These are phyloP conservation scores for Yamadazyma conglobata DNA, from an alignment of 1,139 yeast genomes.

Conservation along the genomic window DNA sequence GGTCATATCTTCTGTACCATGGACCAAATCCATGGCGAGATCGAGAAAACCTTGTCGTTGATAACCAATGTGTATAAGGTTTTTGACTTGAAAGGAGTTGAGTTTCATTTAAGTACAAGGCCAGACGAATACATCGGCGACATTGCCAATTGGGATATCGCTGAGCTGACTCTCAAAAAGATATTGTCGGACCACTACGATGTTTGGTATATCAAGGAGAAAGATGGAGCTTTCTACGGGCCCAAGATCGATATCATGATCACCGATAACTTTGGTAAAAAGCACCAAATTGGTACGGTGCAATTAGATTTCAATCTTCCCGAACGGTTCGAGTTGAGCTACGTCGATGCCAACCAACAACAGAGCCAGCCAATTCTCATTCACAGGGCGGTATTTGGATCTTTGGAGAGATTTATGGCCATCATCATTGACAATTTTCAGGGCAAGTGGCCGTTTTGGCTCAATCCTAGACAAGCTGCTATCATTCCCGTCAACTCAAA, in stretches of 20 bases:
- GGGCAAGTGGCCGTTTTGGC: slow-evolving; percentile 99
- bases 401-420: slow-evolving; percentile 89
- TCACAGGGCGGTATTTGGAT: slow-evolving; percentile 94
- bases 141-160: slow-evolving; percentile 75
- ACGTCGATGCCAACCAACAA: slow-evolving; percentile 46
- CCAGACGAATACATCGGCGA: slow-evolving; percentile 81
- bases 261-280: slow-evolving; percentile 76
- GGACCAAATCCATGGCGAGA: slow-evolving; percentile 78
- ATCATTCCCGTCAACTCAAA: slow-evolving; percentile 73
- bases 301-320: slow-evolving; percentile 97
- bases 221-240: slow-evolving; percentile 98
- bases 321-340: slow-evolving; percentile 71
- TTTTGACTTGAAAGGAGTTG: slow-evolving; percentile 79
- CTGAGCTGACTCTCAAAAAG: slow-evolving; percentile 66
- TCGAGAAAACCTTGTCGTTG: slow-evolving; percentile 74
- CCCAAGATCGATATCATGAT: slow-evolving; percentile 90
- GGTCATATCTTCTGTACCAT: slow-evolving; percentile 94
- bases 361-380: slow-evolving; percentile 76
- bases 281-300: slow-evolving; percentile 93
- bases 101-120: slow-evolving; percentile 87
- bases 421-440: slow-evolving; percentile 83
- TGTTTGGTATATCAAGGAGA: slow-evolving; percentile 73
- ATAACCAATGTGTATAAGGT: slow-evolving; percentile 70
- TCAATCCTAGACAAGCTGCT: slow-evolving; percentile 90
- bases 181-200: slow-evolving; percentile 60